Percentiles rank a stretch among this genome's conserved stretches.
Conservation (phyloP, 1,139 yeast species). For the Casaregolazyma suthepensis region DNA sequence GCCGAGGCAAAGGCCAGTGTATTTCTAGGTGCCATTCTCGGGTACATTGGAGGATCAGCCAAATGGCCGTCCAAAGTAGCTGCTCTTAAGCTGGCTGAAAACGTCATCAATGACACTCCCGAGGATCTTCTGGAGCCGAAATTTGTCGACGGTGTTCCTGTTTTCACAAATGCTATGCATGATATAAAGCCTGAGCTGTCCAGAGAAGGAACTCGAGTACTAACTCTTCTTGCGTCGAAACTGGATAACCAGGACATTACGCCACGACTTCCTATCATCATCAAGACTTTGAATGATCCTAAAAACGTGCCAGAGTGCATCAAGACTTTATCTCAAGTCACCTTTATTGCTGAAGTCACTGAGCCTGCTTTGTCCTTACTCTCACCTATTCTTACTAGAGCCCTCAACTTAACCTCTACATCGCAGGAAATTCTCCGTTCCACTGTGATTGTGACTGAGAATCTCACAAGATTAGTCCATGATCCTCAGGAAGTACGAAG, state of each 20-base stretch:
- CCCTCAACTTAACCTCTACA: slow-evolving; percentile 80
- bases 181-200: slow-evolving; percentile 97
- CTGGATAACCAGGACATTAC: slow-evolving; percentile 89
- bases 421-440: slow-evolving; percentile 95
- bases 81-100: slow-evolving; percentile 67
- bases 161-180: slow-evolving; percentile 80
- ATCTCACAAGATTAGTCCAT: slow-evolving; percentile 90
- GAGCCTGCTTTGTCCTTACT: slow-evolving; percentile 87
- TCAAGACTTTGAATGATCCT: slow-evolving; percentile 86
- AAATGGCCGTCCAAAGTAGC: slow-evolving; percentile 91
- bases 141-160: slow-evolving; percentile 75
- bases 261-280: slow-evolving; percentile 79
- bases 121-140: slow-evolving; percentile 77
- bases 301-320: slow-evolving; percentile 83
- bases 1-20: slow-evolving; percentile 73
- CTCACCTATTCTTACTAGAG: slow-evolving; percentile 89
- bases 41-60: slow-evolving; percentile 71
- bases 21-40: slow-evolving; percentile 54
- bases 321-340: slow-evolving; percentile 83
- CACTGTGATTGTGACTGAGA: slow-evolving; percentile 93
- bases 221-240: slow-evolving; percentile 68
- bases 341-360: slow-evolving; percentile 97
- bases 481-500: slow-evolving; percentile 87
- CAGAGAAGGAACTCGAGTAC: slow-evolving; percentile 67
- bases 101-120: slow-evolving; percentile 70